Evolutionary conservation across 768 basidiomycete genomes (phyloP).

Genomic region (Mycena vitilis): DNA sequence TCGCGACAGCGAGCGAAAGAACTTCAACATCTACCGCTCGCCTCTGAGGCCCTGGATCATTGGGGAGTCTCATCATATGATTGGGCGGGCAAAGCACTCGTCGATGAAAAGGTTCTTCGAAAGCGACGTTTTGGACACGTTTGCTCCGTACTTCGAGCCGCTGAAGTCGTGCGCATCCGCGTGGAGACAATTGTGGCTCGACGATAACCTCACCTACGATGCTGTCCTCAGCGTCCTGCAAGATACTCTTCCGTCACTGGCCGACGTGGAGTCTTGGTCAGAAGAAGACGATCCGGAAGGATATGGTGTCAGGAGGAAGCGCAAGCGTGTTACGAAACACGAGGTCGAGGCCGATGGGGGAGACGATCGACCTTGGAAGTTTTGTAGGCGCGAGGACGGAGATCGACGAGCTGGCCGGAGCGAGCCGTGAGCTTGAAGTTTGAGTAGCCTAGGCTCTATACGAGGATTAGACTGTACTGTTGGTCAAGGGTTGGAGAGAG

Average conservation of each 20-base stretch:
- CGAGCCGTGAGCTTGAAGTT: background rate
- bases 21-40: no score
- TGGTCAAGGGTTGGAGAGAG: no score
- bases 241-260: background rate
- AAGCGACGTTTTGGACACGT: background rate
- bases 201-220: background rate
- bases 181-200: slow-evolving; percentile 8
- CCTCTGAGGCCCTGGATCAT: no score
- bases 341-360: background rate
- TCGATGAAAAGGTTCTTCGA: background rate
- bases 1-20: no score
- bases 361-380: background rate
- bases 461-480: no score
- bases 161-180: slow-evolving; percentile 11
- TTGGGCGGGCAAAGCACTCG: no score
- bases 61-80: no score
- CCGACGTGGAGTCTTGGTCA: slow-evolving; percentile 10
- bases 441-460: no score
- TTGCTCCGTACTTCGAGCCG: slow-evolving; percentile 24
- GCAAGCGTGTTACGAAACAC: slow-evolving; percentile 10
- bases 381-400: background rate
- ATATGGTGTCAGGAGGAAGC: slow-evolving; percentile 11
- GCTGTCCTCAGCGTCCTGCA: background rate
- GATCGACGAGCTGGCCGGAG: background rate
- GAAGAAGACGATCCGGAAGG: slow-evolving; percentile 12